Conservation (phyloP, 2,329 filamentous ascomycete species). For the Fusarium udum region DNA sequence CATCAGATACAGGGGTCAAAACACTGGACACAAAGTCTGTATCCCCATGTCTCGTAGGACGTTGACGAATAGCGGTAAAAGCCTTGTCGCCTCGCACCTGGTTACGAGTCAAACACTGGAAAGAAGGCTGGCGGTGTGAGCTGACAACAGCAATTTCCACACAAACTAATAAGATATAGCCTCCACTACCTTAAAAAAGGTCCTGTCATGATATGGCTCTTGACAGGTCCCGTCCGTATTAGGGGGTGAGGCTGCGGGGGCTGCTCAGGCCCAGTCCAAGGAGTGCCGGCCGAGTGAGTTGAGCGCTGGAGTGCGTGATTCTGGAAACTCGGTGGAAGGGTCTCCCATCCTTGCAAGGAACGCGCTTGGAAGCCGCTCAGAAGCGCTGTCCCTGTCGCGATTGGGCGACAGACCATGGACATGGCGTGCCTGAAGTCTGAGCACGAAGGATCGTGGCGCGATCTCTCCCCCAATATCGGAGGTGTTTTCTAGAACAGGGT, state of each 20-base stretch:
- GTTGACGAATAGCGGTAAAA: background rate
- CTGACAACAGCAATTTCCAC: constrained; percentile 5
- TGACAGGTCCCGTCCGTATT: constrained; percentile 22
- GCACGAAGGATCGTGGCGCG: constrained; percentile 35
- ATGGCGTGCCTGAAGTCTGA: constrained; percentile 8
- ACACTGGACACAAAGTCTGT: background rate
- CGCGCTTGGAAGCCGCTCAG: constrained; percentile 35
- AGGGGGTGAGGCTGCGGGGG: constrained; percentile 11
- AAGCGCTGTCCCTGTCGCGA: constrained; percentile 21
- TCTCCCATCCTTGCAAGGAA: constrained; percentile 38
- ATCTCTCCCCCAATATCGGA: constrained; percentile 30
- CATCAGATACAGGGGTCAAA: background rate
- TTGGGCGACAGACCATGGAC: constrained; percentile 12
- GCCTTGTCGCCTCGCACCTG: background rate
- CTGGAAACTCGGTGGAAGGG: constrained; percentile 37
- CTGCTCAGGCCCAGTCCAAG: background rate
- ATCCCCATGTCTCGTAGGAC: background rate
- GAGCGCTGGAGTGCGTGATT: constrained; percentile 7
- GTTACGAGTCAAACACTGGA: background rate
- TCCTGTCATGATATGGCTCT: background rate
- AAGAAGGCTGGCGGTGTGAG: constrained; percentile 16
- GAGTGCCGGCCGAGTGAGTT: constrained; percentile 33
- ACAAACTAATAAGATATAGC: constrained; percentile 1
- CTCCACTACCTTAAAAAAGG: constrained; percentile 16
- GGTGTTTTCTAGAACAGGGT: constrained; percentile 40